These are phyloP conservation scores for Endotrypanum monterogeii DNA, from an alignment of 208 protist species.

Conservation along the genomic window DNA sequence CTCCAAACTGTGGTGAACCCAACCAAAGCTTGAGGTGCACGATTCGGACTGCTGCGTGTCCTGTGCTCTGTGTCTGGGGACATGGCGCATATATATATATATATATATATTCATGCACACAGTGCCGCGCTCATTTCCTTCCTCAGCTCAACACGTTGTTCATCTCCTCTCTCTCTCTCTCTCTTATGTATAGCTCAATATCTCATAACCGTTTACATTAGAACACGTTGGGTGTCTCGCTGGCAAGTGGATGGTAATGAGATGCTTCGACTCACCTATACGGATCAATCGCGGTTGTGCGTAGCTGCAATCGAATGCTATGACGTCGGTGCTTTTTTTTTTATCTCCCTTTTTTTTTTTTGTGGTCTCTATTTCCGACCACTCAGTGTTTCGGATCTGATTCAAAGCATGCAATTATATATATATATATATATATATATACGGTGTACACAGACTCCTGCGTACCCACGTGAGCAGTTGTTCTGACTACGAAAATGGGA, in stretches of 20 bases:
- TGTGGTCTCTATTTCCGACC: too few species aligned
- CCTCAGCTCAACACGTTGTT: background rate
- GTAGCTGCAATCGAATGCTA: background rate
- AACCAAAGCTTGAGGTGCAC: conserved; percentile 52
- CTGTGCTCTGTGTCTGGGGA: too few species aligned
- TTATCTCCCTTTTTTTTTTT: background rate
- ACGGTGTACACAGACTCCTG: background rate
- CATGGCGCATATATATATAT: too few species aligned
- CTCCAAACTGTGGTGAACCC: conserved; percentile 90
- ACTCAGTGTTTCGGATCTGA: background rate
- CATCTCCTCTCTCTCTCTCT: background rate
- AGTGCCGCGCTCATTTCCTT: background rate
- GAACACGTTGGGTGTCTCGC: background rate
- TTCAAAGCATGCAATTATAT: background rate
- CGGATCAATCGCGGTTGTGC: too few species aligned
- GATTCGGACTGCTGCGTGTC: too few species aligned
- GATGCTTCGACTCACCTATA: too few species aligned
- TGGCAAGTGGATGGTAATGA: background rate
- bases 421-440: background rate
- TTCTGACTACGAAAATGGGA: background rate
- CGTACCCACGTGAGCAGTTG: background rate
- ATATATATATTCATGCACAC: background rate
- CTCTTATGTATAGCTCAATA: background rate
- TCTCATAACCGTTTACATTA: background rate
- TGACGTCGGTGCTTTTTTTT: background rate